phyloP scores from a whole-genome alignment of 495 filamentous ascomycete species.

The Neurospora terricola region DNA sequence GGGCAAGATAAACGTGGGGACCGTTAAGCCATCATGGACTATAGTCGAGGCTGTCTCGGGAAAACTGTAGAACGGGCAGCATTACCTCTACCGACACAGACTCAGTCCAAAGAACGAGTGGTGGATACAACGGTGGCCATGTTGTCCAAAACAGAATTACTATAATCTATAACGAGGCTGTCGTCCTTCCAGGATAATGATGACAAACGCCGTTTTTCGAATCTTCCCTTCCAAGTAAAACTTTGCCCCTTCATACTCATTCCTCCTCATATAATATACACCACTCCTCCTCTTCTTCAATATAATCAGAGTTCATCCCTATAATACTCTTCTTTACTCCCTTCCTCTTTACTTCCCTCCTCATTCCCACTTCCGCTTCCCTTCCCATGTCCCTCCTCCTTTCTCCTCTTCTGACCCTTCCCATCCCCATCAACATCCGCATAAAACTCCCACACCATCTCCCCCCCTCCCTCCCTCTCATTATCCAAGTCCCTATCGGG shows the following conservation, averaged over 20 bases:
- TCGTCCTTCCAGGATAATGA: not conserved
- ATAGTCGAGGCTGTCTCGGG: too few species aligned
- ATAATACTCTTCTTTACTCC: conserved; percentile 37
- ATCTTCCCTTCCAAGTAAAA: not conserved
- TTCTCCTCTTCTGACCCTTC: not conserved
- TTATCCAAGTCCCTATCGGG: conserved; percentile 4
- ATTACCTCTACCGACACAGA: too few species aligned
- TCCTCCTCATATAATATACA: not conserved
- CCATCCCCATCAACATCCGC: not conserved
- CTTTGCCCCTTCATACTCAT: not conserved
- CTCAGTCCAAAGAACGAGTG: too few species aligned
- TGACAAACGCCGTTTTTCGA: not conserved
- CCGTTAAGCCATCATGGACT: too few species aligned
- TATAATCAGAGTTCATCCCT: conserved; percentile 30
- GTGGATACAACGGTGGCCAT: not conserved
- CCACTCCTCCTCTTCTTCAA: not conserved
- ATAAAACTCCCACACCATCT: not conserved
- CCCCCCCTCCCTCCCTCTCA: not conserved
- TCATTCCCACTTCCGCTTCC: conserved; percentile 9
- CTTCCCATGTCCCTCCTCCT: not conserved
- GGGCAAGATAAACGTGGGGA: too few species aligned
- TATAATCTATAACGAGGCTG: not conserved
- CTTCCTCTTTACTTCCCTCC: conserved; percentile 34
- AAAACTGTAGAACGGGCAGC: too few species aligned
- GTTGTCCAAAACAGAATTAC: not conserved